Conservation (phyloP, 495 filamentous ascomycete genomes). For the Xylaria grammica region DNA sequence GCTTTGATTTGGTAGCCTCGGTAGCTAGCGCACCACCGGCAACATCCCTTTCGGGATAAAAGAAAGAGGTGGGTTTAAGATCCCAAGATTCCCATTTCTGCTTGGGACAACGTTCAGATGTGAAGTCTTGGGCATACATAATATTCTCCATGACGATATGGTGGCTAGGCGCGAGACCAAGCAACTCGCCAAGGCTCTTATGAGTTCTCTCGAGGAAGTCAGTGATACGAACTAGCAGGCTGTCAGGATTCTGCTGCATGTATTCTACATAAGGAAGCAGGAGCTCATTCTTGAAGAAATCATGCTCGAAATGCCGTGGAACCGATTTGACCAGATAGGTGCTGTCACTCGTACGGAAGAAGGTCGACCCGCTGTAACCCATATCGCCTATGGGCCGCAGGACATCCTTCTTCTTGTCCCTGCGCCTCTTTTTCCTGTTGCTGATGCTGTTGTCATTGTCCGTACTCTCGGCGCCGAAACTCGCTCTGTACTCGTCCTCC, state of each 20-base stretch:
- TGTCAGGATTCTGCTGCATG: conserved; percentile 60
- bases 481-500: conserved; percentile 59
- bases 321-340: conserved; percentile 71
- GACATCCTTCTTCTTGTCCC: conserved; percentile 16
- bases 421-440: conserved; percentile 25
- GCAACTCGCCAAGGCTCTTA: conserved; percentile 56
- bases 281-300: conserved; percentile 69
- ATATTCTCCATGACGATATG: conserved; percentile 79
- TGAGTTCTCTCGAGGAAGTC: conserved; percentile 64
- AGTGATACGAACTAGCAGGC: conserved; percentile 70
- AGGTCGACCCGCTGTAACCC: conserved; percentile 71
- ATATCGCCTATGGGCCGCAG: conserved; percentile 60
- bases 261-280: conserved; percentile 64
- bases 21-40: conserved; percentile 62
- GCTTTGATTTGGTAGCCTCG: conserved; percentile 60
- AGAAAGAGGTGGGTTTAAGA: conserved; percentile 72
- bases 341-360: conserved; percentile 65
- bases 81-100: conserved; percentile 71
- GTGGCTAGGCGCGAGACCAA: conserved; percentile 63
- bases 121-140: conserved; percentile 58
- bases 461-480: conserved; percentile 48
- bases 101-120: conserved; percentile 41
- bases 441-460: conserved; percentile 31
- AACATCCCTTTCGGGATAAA: conserved; percentile 73
- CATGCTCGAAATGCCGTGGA: conserved; percentile 68